Evolutionary conservation across 345 rosid species (phyloP).

Genomic region (Eucalyptus sideroxylon): DNA sequence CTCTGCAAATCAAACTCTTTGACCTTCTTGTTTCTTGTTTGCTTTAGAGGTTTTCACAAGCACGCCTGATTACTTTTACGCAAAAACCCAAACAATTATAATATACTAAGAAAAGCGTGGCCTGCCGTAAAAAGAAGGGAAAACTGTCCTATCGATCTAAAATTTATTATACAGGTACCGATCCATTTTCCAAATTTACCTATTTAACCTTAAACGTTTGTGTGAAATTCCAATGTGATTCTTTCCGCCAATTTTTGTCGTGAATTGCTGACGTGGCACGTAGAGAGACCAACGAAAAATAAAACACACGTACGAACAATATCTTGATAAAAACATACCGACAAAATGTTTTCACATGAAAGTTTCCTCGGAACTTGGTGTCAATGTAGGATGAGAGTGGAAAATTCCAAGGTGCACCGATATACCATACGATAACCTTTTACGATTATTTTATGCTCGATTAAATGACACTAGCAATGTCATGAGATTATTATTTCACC

Average conservation of each 20-base stretch:
- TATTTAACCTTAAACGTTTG: no score
- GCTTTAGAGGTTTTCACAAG: neutral
- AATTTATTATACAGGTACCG: rapidly evolving
- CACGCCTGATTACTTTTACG: neutral
- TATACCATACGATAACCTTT: rapidly evolving
- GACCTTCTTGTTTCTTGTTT: neutral
- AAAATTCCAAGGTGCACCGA: neutral
- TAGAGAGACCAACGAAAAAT: rapidly evolving
- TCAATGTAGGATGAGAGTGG: neutral
- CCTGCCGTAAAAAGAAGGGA: no score
- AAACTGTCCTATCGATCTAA: no score
- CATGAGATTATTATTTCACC: neutral
- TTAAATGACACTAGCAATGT: neutral
- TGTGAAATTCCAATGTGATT: neutral
- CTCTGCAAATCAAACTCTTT: neutral
- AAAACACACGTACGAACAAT: rapidly evolving
- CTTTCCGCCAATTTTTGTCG: rapidly evolving
- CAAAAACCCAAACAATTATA: neutral
- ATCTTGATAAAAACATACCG: neutral
- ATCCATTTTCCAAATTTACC: rapidly evolving
- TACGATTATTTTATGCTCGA: neutral
- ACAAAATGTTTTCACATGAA: neutral
- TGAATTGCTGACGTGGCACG: rapidly evolving
- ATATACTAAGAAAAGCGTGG: no score
- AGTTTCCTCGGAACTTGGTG: neutral